These are phyloP conservation scores for Penicillium sp. DNA, from an alignment of 2,329 filamentous ascomycete genomes.

Conservation along the genomic window DNA sequence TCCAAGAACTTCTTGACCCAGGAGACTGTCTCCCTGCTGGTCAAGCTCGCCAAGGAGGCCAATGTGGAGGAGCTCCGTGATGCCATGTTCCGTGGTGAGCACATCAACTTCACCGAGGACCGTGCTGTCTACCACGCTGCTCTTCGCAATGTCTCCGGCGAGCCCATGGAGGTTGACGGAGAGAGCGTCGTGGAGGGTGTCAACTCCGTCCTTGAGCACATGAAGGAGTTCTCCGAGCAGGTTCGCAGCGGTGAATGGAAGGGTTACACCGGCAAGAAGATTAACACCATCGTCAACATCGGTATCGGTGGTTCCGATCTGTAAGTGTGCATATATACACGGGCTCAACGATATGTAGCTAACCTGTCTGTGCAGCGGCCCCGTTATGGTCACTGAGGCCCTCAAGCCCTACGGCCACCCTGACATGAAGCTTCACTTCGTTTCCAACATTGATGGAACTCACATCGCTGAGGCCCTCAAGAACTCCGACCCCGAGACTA, in stretches of 20 bases:
- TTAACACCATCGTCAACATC: constrained; percentile 94
- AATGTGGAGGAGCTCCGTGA: constrained; percentile 91
- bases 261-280: constrained; percentile 94
- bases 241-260: constrained; percentile 95
- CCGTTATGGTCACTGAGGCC: constrained; percentile 98
- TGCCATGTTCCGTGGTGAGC: constrained; percentile 95
- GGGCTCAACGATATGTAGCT: constrained; percentile 11
- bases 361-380: constrained; percentile 62
- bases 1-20: constrained; percentile 98
- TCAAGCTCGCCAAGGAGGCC: constrained; percentile 89
- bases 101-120: constrained; percentile 99
- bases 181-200: constrained; percentile 93
- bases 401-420: constrained; percentile 90
- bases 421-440: constrained; percentile 90
- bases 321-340: constrained; percentile 58
- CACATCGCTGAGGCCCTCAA: constrained; percentile 93
- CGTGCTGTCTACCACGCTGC: constrained; percentile 95
- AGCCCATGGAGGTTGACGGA: constrained; percentile 81
- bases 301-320: constrained; percentile 98
- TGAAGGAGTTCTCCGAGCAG: constrained; percentile 97
- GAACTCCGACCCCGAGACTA: constrained; percentile 90
- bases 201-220: constrained; percentile 88
- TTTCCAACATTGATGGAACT: constrained; percentile 99
- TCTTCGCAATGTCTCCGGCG: constrained; percentile 83
- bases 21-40: constrained; percentile 82